A percentile compares a stretch with the other conserved stretches of the same genome.
phyloP scores from a whole-genome alignment of 2,329 filamentous ascomycete genomes.

The Aspergillus sergii region DNA sequence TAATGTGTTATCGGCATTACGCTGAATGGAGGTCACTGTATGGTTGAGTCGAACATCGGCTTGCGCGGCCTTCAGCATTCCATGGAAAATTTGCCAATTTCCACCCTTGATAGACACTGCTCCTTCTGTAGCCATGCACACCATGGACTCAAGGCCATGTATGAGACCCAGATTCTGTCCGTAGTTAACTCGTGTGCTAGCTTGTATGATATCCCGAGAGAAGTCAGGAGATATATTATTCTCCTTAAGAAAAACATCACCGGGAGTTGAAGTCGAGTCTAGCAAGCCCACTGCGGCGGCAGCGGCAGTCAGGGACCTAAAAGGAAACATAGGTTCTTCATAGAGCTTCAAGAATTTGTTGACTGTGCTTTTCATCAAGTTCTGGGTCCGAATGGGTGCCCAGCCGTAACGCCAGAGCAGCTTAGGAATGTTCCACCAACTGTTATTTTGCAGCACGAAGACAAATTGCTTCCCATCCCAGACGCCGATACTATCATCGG shows the following conservation, averaged over 20 bases:
- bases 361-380: conserved; percentile 71
- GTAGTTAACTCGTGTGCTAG: conserved; percentile 91
- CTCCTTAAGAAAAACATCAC: conserved; percentile 68
- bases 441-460: conserved; percentile 62
- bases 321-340: conserved; percentile 79
- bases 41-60: conserved; percentile 68
- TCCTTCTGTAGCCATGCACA: conserved; percentile 86
- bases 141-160: conserved; percentile 87
- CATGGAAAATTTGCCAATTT: conserved; percentile 93
- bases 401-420: conserved; percentile 84
- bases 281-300: conserved; percentile 69
- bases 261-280: conserved; percentile 69
- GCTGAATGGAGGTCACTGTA: conserved; percentile 63
- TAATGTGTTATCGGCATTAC: conserved; percentile 44
- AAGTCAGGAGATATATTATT: conserved; percentile 71
- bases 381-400: conserved; percentile 72
- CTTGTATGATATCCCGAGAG: conserved; percentile 80
- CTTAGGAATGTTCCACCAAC: conserved; percentile 80
- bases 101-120: conserved; percentile 78
- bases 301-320: conserved; percentile 70
- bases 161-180: conserved; percentile 84
- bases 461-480: conserved; percentile 83
- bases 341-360: conserved; percentile 79
- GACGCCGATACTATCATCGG: conserved; percentile 65
- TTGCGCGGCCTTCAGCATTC: conserved; percentile 69